These are phyloP conservation scores for Aegilops bicornis DNA, from an alignment of 176 grass and related monocot genomes.

Conservation along the genomic window DNA sequence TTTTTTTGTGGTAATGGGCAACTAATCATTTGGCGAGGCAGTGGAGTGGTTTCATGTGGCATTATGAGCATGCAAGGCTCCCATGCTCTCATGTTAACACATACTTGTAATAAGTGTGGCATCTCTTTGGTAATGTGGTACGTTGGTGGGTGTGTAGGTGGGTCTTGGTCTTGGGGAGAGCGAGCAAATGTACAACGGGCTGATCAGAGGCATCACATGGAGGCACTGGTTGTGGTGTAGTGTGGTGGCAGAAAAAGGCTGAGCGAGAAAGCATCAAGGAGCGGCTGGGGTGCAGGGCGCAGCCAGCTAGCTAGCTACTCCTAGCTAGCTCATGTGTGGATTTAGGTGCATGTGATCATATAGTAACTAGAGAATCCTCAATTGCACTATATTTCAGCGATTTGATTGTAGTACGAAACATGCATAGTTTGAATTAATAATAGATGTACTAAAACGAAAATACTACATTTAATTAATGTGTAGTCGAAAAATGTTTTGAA, in stretches of 20 bases:
- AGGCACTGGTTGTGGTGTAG: background rate
- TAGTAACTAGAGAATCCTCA: too few relatives aligned
- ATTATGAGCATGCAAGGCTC: background rate
- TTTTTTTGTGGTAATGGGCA: too few relatives aligned
- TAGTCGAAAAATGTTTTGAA: too few relatives aligned
- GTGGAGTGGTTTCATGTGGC: background rate
- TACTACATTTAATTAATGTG: too few relatives aligned
- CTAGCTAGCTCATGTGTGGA: background rate
- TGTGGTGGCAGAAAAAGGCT: conserved; percentile 31
- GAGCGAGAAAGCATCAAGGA: background rate
- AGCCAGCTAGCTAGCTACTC: conserved; percentile 9
- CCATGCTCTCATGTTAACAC: conserved; percentile 18
- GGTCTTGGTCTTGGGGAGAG: conserved; percentile 26
- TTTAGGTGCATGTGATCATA: conserved; percentile 44
- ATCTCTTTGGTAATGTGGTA: conserved; percentile 15
- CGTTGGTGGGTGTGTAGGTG: conserved; percentile 6
- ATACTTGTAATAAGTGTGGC: conserved; percentile 1
- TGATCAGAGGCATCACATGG: conserved; percentile 42
- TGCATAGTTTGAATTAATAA: too few relatives aligned
- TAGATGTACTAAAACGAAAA: too few relatives aligned
- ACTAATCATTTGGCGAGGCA: conserved; percentile 25
- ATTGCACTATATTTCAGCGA: too few relatives aligned
- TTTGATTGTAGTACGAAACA: too few relatives aligned
- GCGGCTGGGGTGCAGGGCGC: background rate
- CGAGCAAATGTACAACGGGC: conserved; percentile 37